Percentiles rank a stretch among this genome's conserved stretches.
These are phyloP conservation scores for Stromatinia cepivora DNA, from an alignment of 2,329 filamentous ascomycete genomes.

Conservation along the genomic window DNA sequence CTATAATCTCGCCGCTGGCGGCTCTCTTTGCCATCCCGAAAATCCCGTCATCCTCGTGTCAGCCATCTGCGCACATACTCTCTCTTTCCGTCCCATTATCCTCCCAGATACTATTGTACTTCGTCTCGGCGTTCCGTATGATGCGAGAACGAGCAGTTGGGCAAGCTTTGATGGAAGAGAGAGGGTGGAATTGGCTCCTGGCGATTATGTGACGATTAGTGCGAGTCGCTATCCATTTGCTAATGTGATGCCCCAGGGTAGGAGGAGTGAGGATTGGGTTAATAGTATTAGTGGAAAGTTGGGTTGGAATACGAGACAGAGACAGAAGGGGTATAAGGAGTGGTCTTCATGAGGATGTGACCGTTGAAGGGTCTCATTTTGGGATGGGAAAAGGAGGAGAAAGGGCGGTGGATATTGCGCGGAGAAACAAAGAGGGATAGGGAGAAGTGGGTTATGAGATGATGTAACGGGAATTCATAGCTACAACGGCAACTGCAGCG, in stretches of 20 bases:
- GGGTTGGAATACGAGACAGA: slow-evolving; percentile 78
- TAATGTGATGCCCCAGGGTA: slow-evolving; percentile 67
- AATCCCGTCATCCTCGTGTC: slow-evolving; percentile 95
- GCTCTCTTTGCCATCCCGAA: slow-evolving; percentile 90
- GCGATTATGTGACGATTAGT: slow-evolving; percentile 83
- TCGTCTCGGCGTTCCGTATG: slow-evolving; percentile 90
- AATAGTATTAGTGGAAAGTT: slow-evolving; percentile 77
- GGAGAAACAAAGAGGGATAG: neutral
- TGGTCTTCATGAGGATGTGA: slow-evolving; percentile 29
- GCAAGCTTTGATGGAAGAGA: slow-evolving; percentile 97
- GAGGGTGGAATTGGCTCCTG: slow-evolving; percentile 73
- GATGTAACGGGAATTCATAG: neutral
- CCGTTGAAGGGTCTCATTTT: neutral
- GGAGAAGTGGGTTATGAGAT: neutral
- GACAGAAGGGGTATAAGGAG: slow-evolving; percentile 64
- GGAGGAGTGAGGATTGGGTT: slow-evolving; percentile 76
- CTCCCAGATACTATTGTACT: slow-evolving; percentile 94
- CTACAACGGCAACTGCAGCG: too few relatives aligned
- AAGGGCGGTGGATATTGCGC: neutral
- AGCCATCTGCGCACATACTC: slow-evolving; percentile 89
- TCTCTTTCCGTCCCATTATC: slow-evolving; percentile 95
- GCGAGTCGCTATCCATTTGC: slow-evolving; percentile 81
- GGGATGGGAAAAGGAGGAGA: neutral
- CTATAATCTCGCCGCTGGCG: slow-evolving; percentile 94
- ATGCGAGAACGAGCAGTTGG: slow-evolving; percentile 86